A percentile compares a stretch with the other conserved stretches of the same genome.
Evolutionary conservation across 2,329 filamentous ascomycete genomes (phyloP).

Genomic region (Colletotrichum sp.): DNA sequence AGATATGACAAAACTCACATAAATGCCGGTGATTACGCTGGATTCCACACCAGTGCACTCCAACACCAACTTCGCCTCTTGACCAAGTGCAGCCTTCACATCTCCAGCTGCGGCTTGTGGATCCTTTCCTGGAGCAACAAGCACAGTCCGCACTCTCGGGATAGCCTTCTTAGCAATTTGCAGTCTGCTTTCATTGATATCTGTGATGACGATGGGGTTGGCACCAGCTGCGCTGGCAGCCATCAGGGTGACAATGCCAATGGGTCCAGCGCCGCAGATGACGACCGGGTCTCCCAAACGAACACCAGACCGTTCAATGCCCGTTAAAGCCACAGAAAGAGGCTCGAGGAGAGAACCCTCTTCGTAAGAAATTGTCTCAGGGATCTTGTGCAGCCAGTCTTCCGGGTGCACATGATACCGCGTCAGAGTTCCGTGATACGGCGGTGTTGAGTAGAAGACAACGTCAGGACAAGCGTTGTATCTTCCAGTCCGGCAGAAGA

Average conservation of each 20-base stretch:
- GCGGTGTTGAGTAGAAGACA: slow-evolving; percentile 44
- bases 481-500: slow-evolving; percentile 36
- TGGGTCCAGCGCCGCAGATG: slow-evolving; percentile 39
- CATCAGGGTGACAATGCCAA: slow-evolving; percentile 41
- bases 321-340: slow-evolving; percentile 50
- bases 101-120: slow-evolving; percentile 20
- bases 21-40: slow-evolving; percentile 66
- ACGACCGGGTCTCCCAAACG: slow-evolving; percentile 41
- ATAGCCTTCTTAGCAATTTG: background rate
- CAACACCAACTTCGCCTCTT: slow-evolving; percentile 61
- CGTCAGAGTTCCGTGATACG: slow-evolving; percentile 40
- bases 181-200: slow-evolving; percentile 29
- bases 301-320: slow-evolving; percentile 41
- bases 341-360: slow-evolving; percentile 54
- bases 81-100: slow-evolving; percentile 27
- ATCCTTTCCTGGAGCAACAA: background rate
- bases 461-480: slow-evolving; percentile 46
- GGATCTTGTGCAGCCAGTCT: slow-evolving; percentile 43
- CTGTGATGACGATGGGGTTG: slow-evolving; percentile 46
- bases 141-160: background rate
- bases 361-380: slow-evolving; percentile 36
- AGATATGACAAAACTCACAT: slow-evolving; percentile 37
- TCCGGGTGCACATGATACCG: slow-evolving; percentile 40
- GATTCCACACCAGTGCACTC: slow-evolving; percentile 73
- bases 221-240: slow-evolving; percentile 49